phyloP scores from a whole-genome alignment of 257 asterid species.

The Solanum bulbocastanum region DNA sequence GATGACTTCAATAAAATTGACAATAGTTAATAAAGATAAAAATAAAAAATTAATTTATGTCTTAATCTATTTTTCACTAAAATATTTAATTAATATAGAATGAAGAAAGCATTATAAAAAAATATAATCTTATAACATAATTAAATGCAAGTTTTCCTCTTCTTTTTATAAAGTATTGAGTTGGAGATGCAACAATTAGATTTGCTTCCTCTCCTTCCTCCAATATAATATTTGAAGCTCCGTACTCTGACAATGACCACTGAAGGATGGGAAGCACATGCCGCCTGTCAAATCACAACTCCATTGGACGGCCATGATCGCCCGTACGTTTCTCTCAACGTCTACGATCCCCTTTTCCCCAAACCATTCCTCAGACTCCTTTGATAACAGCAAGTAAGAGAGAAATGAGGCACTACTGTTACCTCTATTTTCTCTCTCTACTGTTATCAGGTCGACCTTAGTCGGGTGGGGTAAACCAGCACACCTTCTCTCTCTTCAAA shows the following conservation, averaged over 20 bases:
- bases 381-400: conserved; percentile 7
- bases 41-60: too few species aligned
- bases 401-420: neutral
- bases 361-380: neutral
- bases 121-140: too few species aligned
- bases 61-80: too few species aligned
- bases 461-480: conserved; percentile 27
- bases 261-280: conserved; percentile 96
- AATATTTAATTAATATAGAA: too few species aligned
- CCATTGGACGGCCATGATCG: conserved; percentile 38
- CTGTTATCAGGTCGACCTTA: conserved; percentile 77
- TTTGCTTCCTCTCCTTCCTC: conserved; percentile 7
- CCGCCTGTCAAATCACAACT: conserved; percentile 68
- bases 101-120: too few species aligned
- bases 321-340: conserved; percentile 46
- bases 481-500: neutral
- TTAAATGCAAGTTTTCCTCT: too few species aligned
- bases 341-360: conserved; percentile 19
- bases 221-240: conserved; percentile 26
- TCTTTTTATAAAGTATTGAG: too few species aligned
- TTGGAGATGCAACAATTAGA: too few species aligned
- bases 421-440: conserved; percentile 25
- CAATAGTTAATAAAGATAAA: too few species aligned
- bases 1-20: too few species aligned
- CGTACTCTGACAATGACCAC: conserved; percentile 97